These are phyloP conservation scores for Trebouxiophyceae sp. DNA, from an alignment of 163 green algal species.

Conservation along the genomic window DNA sequence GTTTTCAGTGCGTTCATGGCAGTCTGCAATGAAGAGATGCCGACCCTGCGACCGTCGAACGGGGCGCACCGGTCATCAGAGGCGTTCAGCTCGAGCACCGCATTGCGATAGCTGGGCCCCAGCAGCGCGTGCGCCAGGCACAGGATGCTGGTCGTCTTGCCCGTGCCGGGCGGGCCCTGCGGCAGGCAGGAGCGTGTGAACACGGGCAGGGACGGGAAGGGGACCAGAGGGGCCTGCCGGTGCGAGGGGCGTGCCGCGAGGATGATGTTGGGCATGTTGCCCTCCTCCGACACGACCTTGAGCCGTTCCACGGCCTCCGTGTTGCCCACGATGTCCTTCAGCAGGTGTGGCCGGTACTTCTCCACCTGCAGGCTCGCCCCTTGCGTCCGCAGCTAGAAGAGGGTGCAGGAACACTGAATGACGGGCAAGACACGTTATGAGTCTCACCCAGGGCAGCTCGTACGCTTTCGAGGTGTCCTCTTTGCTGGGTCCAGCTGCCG, in stretches of 20 bases:
- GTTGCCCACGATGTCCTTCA: conserved; percentile 97
- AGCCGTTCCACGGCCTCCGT: conserved; percentile 85
- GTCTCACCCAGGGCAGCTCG: conserved; percentile 18
- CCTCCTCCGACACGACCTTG: conserved; percentile 85
- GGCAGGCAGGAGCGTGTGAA: not conserved
- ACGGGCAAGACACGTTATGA: not conserved
- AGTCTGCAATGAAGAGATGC: too few species aligned
- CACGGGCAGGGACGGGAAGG: not conserved
- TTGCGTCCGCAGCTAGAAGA: not conserved
- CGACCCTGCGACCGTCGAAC: too few species aligned
- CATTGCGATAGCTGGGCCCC: conserved; percentile 77
- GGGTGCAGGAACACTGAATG: not conserved
- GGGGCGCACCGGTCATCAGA: conserved; percentile 93
- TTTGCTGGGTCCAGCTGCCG: conserved; percentile 3
- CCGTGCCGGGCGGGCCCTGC: conserved; percentile 90
- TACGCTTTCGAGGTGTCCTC: conserved; percentile 6
- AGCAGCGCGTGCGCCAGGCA: conserved; percentile 86
- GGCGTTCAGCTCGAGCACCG: conserved; percentile 96
- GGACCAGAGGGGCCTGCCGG: not conserved
- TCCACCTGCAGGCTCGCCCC: conserved; percentile 71
- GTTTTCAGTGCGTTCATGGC: too few species aligned
- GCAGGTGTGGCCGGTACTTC: conserved; percentile 85
- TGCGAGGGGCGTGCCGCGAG: conserved; percentile 54
- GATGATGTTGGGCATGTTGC: conserved; percentile 98
- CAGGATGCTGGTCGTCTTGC: conserved; percentile 96